These are phyloP conservation scores for Hymenoscyphus linearis DNA, from an alignment of 2,329 filamentous ascomycete genomes.

Conservation along the genomic window DNA sequence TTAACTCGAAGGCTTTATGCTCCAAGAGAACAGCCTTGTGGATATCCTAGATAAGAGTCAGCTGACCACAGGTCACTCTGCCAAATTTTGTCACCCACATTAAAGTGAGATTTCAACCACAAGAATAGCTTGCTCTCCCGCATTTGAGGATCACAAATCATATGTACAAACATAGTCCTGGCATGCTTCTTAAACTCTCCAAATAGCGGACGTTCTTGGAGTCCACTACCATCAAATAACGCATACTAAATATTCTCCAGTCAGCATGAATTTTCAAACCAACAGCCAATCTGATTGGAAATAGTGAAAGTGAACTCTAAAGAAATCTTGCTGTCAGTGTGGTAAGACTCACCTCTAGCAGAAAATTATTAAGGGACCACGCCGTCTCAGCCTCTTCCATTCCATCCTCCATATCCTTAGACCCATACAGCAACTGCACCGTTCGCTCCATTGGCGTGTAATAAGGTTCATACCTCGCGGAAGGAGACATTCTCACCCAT, in stretches of 20 bases:
- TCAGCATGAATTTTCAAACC: not conserved
- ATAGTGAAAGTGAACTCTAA: too few species aligned
- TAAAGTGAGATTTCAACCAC: not conserved
- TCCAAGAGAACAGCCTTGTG: not conserved
- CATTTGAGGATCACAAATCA: not conserved
- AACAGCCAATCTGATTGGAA: too few species aligned
- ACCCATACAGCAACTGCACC: constrained; percentile 3
- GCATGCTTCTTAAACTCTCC: not conserved
- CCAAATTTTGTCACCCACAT: not conserved
- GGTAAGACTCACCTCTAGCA: constrained; percentile 1
- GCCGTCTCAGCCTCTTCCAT: not conserved
- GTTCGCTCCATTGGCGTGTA: not conserved
- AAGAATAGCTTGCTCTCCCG: constrained; percentile 1
- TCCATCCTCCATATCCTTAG: constrained; percentile 4
- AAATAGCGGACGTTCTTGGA: not conserved
- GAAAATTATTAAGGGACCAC: constrained; percentile 2
- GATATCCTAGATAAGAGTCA: not conserved
- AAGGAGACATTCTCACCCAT: constrained; percentile 1
- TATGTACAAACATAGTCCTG: constrained; percentile 1
- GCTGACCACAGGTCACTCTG: not conserved
- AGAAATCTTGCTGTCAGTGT: too few species aligned
- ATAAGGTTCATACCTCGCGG: not conserved
- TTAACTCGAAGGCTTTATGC: not conserved
- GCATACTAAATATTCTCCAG: constrained; percentile 1
- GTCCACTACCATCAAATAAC: constrained; percentile 1